Conservation (phyloP, 306 rosid species). For the Betula pendula region DNA sequence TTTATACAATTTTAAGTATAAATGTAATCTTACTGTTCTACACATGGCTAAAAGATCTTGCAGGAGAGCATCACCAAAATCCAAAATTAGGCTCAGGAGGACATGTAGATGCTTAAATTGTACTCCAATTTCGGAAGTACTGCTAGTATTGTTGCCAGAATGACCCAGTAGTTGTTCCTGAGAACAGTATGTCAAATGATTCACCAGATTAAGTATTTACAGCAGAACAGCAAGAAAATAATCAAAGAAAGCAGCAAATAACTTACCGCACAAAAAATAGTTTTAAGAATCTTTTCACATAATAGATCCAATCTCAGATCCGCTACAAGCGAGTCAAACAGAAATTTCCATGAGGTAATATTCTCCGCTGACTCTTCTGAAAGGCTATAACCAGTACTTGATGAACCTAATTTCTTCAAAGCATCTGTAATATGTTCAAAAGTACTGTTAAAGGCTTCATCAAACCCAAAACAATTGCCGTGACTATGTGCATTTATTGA, state of each 20-base stretch:
- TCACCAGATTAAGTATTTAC: constrained; percentile 21
- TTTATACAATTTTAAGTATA: neutral
- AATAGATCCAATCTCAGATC: constrained; percentile 55
- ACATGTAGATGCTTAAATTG: constrained; percentile 48
- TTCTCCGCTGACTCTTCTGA: constrained; percentile 43
- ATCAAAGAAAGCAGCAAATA: neutral
- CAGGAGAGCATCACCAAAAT: constrained; percentile 60
- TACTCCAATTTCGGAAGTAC: constrained; percentile 37
- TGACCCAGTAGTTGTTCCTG: constrained; percentile 63
- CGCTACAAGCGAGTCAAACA: constrained; percentile 44
- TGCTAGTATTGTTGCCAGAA: constrained; percentile 25
- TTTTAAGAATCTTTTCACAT: constrained; percentile 47
- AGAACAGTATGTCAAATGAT: constrained; percentile 26
- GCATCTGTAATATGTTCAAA: constrained; percentile 48
- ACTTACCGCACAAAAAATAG: constrained; percentile 64
- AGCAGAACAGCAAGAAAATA: constrained; percentile 7
- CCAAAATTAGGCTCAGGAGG: constrained; percentile 43
- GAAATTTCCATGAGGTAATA: constrained; percentile 53
- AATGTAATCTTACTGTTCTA: constrained; percentile 54
- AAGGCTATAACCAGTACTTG: constrained; percentile 29
- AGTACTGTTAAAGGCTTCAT: constrained; percentile 45
- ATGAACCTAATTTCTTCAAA: constrained; percentile 42
- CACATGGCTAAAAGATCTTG: constrained; percentile 69
- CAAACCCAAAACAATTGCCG: constrained; percentile 24
- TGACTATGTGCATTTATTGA: neutral